These are phyloP conservation scores for Amanita rubescens DNA, from an alignment of 768 basidiomycete genomes.

Conservation along the genomic window DNA sequence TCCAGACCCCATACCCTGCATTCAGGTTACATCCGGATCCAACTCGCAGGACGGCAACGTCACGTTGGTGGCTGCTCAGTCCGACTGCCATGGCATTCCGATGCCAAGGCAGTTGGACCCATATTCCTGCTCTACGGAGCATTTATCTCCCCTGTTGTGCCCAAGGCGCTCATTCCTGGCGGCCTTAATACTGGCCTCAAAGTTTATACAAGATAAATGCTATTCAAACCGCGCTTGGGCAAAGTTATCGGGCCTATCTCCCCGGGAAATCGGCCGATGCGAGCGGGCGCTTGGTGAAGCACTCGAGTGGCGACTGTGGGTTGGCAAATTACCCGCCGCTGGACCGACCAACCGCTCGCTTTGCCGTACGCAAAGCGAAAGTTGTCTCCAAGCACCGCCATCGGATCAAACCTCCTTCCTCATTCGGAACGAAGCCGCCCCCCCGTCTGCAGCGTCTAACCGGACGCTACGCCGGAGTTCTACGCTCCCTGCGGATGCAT, in stretches of 20 bases:
- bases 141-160: constrained; percentile 81
- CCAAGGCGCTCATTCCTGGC: constrained; percentile 87
- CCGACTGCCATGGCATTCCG: constrained; percentile 15
- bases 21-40: not conserved
- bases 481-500: constrained; percentile 34
- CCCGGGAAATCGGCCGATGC: constrained; percentile 80
- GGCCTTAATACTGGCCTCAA: constrained; percentile 81
- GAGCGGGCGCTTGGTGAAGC: constrained; percentile 85
- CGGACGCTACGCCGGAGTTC: constrained; percentile 31
- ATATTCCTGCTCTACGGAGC: constrained; percentile 20
- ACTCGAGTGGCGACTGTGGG: constrained; percentile 90
- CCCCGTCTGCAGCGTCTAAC: not conserved
- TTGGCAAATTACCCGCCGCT: constrained; percentile 54
- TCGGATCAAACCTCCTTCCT: constrained; percentile 19
- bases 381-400: constrained; percentile 18
- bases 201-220: constrained; percentile 89
- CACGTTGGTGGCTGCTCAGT: not conserved
- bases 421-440: constrained; percentile 6
- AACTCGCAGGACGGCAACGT: not conserved
- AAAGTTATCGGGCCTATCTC: constrained; percentile 82
- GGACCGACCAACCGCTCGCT: constrained; percentile 5
- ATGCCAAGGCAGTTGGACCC: constrained; percentile 8
- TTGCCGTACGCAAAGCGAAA: constrained; percentile 2
- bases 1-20: not conserved
- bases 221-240: constrained; percentile 95